A percentile compares a stretch with the other conserved stretches of the same genome.
Conservation (phyloP, 441 rosid species). For the Adansonia gregorii region DNA sequence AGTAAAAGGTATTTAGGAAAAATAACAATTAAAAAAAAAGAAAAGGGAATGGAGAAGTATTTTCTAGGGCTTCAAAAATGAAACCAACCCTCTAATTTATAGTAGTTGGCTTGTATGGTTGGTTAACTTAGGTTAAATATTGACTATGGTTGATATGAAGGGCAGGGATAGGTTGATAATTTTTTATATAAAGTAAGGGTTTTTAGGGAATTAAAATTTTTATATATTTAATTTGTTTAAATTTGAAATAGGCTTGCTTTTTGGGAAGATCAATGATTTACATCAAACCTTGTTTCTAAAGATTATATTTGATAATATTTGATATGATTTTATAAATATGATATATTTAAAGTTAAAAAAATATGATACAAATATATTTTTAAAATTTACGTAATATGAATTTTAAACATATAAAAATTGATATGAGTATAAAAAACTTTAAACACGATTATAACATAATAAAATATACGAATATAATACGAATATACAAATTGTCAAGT, state of each 20-base stretch:
- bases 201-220: neutral
- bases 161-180: neutral
- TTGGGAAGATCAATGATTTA: neutral
- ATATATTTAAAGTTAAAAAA: no score
- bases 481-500: no score
- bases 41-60: neutral
- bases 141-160: constrained; percentile 36
- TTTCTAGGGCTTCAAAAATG: constrained; percentile 6
- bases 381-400: no score
- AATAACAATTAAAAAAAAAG: neutral
- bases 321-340: no score
- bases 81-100: constrained; percentile 30
- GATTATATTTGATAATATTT: no score
- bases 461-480: no score
- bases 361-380: no score
- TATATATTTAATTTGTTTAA: neutral
- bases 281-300: neutral
- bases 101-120: constrained; percentile 21
- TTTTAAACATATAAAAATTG: no score
- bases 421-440: no score
- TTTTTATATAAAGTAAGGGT: neutral
- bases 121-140: constrained; percentile 39
- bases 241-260: neutral
- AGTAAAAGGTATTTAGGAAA: neutral
- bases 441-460: no score